Base-by-base conservation (phyloP, 805 yeast species). In the Lipomyces chichibuensis region DNA sequence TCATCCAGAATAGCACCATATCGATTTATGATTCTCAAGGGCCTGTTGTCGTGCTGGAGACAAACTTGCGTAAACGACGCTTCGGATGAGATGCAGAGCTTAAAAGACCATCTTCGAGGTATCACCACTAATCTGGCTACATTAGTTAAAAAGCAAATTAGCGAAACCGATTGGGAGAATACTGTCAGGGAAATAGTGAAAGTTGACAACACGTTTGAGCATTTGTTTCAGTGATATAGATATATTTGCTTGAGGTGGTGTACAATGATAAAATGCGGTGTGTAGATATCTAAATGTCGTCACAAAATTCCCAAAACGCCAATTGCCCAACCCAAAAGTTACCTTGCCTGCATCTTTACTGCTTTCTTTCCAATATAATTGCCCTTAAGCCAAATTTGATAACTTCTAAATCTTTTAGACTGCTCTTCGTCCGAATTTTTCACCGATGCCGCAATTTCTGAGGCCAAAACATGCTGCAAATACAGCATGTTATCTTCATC, bases 301-400 rank as follows among this genome's bases (percentile, higher is more conserved):
- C 5, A 43, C 49, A 43, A 43, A 17, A 43, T n/a, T 2, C 49
- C 49, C 9, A 17, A n/a, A n/a, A 43, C 49, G 49, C 49, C 23
- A 43, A n/a, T 43, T 17, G 3, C 23, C 20, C 23, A 43, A 43
- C 49, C 25, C 49, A 43, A 17, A n/a, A 43, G 13, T 52, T 25
- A 20, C 55, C 33, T n/a, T 23, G 27, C 55, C 14, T 25, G 25
- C n/a, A 5, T 46, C 37, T n/a, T 32, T 27, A 13, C 23, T n/a
- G n/a, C 14, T 17, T 14, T 39, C 27, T 14, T 32, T 23, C 25
- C 23, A 25, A 6, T 14, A 43, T 59, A 43, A 14, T 43, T 58
- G 29, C 71, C 69, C n/a, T 49, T 60, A 17, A 65, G 33, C 71
- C 71, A 68, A 35, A 46, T 35, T 33, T 68, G 69, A 59, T 68